Evolutionary conservation across 176 grass and related monocot genomes (phyloP), one percentile per base, ranked within the genome.

Genomic region (Raddia distichophylla): DNA sequence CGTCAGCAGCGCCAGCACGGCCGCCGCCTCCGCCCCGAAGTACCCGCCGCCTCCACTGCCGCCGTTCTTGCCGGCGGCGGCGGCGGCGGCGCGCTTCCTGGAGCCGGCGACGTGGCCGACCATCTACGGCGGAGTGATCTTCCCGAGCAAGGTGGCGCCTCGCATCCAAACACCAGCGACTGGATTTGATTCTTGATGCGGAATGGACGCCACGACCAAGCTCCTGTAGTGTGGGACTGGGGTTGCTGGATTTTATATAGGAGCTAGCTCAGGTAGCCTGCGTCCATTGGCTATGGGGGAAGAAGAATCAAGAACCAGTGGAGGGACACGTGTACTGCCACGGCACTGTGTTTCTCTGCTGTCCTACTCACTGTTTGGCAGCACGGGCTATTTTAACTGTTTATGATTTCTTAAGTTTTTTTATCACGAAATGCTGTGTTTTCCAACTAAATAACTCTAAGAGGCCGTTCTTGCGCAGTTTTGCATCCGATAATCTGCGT

Each of bases 1-100:
- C n/a, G 89, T 72, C 71, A 85, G 66, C 61, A 83, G 60, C 40
- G 56, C 87, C 33, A 89, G 87, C 71, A 81, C 10, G 40, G 45
- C 82, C 37, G 71, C 77, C 14, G 77, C 82, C 82, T 81, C 87
- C 56, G 57, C 49, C 2, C 77, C 70, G 55, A 89, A 54, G 64
- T 89, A 81, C 13, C 45, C 17, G 12, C 20, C 52, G 7, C n/a
- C 12, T 20, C 27, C 34, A 1, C 15, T 10, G 5, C 22, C 46
- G 0, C 8, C 2, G n/a, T 46, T 69, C n/a, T 40, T 13, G 37
- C 37, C 37, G 1, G 1, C 4, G 37, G 37, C 37, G 37, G 37
- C 37, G 27, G 8, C 43, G 42, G 18, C 67, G 8, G 19, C 14
- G 46, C 18, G 12, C 34, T 18, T 10, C 10, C 13, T 15, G 66